Evolutionary conservation across 176 grass and related monocot species (phyloP), one percentile per base, ranked within the genome.

Genomic region (Poa pratensis): DNA sequence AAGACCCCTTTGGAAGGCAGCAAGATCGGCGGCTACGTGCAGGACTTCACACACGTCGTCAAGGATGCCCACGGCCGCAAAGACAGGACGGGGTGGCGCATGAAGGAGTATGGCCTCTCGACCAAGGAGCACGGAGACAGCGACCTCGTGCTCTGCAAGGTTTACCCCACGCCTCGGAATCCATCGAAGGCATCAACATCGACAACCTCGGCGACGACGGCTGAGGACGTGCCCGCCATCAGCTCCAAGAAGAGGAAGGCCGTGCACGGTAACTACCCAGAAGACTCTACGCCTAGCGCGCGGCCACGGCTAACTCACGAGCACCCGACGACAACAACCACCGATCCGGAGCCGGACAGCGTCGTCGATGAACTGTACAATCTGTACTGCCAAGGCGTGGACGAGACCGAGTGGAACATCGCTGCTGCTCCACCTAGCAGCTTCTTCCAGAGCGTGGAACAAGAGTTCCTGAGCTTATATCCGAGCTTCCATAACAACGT

Each of bases 101-200:
- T 69, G 66, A 69, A 42, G 66, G 66, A 69, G 35, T 69, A 69
- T 4, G 66, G 66, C 35, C 3, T 69, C 66, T 69, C 66, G 9
- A 69, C 66, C 4, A 19, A n/a, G 9, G 66, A n/a, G 34, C 35
- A 69, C 19, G 66, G 66, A 3, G 66, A 69, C 35, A 12, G 35
- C 18, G 1, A 42, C 35, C 0, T 69, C 19, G 35, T 22, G 35
- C 1, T 69, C 35, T 69, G 35, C 19, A 69, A 69, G 67, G 9
- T 69, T 19, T 69, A 69, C 35, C 35, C 1, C 67, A 69, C 67
- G 34, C 67, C 67, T n/a, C 66, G 34, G 39, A 12, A 69, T 9
- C 34, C 27, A 2, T 17, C 61, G 0, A 17, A 27, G 0, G 9
- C 42, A 43, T 43, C 42, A 43, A 43, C 6, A 43, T 43, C 42